A percentile compares a stretch with the other conserved stretches of the same genome.
Conservation (phyloP, 2,329 filamentous ascomycete genomes). For the Cercospora sp. region DNA sequence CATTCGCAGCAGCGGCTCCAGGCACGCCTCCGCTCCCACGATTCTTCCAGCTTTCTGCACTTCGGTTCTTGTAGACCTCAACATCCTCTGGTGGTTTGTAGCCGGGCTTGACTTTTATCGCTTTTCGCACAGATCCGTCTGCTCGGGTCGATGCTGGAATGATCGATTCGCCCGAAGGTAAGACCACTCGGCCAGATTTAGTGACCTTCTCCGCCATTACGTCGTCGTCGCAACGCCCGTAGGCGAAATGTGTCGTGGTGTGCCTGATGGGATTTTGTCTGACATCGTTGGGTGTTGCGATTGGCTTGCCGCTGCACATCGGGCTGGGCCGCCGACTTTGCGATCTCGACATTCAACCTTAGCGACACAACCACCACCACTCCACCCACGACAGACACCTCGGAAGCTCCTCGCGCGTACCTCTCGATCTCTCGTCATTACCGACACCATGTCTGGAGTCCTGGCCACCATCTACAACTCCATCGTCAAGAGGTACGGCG, state of each 20-base stretch:
- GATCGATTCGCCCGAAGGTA: conserved; percentile 74
- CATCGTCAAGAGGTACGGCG: conserved; percentile 33
- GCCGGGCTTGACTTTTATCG: conserved; percentile 90
- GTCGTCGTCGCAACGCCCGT: not conserved
- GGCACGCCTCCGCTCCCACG: conserved; percentile 70
- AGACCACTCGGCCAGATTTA: conserved; percentile 65
- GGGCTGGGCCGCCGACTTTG: not conserved
- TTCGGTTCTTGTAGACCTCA: conserved; percentile 92
- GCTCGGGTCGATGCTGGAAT: conserved; percentile 85
- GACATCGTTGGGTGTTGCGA: conserved; percentile 8
- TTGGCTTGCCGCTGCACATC: conserved; percentile 7
- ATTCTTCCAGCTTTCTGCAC: conserved; percentile 80
- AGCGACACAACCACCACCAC: not conserved
- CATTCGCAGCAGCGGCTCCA: conserved; percentile 61
- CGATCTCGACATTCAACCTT: conserved; percentile 8
- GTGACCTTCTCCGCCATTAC: conserved; percentile 47
- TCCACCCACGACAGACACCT: not conserved
- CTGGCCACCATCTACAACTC: conserved; percentile 58
- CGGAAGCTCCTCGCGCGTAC: not conserved
- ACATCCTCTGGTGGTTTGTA: conserved; percentile 95
- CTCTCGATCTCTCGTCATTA: not conserved
- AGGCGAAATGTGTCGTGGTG: conserved; percentile 33
- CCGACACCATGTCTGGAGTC: conserved; percentile 58
- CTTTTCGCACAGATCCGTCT: conserved; percentile 88
- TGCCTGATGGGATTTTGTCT: conserved; percentile 9